Evolutionary conservation across 2,329 filamentous ascomycete species (phyloP).

Genomic region (Xylaria polymorpha): DNA sequence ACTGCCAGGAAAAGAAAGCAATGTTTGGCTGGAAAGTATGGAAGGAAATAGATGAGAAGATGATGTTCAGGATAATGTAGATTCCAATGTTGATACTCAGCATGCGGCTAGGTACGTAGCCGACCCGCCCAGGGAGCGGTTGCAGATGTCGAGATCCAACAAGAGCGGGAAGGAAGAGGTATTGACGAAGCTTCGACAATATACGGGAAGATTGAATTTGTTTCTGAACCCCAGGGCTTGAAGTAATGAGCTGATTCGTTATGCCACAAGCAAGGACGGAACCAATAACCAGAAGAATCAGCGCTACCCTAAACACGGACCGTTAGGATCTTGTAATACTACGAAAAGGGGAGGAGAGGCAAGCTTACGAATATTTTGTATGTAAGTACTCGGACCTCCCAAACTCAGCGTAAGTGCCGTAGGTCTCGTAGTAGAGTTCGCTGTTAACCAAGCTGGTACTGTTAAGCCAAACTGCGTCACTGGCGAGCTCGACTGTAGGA

Average conservation of each 20-base stretch:
- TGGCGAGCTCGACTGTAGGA: constrained; percentile 40
- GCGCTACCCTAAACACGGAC: neutral
- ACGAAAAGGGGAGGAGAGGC: neutral
- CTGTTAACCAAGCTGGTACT: constrained; percentile 48
- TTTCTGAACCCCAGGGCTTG: constrained; percentile 32
- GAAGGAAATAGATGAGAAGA: constrained; percentile 37
- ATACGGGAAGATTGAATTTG: constrained; percentile 27
- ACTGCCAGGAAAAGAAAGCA: constrained; percentile 27
- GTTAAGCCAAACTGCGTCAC: constrained; percentile 47
- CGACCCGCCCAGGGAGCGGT: constrained; percentile 32
- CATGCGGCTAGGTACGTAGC: constrained; percentile 37
- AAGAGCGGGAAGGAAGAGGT: constrained; percentile 34
- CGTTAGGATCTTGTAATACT: neutral
- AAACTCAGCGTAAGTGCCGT: constrained; percentile 46
- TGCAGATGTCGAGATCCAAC: constrained; percentile 32
- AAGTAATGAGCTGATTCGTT: constrained; percentile 30
- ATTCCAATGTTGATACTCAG: constrained; percentile 35
- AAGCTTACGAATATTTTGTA: constrained; percentile 47
- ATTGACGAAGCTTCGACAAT: constrained; percentile 31
- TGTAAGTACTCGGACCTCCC: constrained; percentile 46
- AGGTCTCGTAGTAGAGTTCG: constrained; percentile 44
- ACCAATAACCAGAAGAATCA: constrained; percentile 38
- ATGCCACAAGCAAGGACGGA: constrained; percentile 32
- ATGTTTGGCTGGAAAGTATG: constrained; percentile 37
- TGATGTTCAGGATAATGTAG: constrained; percentile 36